Percentiles rank a stretch among this genome's conserved stretches.
Conservation (phyloP, 306 rosid species). For the Inga laurina region DNA sequence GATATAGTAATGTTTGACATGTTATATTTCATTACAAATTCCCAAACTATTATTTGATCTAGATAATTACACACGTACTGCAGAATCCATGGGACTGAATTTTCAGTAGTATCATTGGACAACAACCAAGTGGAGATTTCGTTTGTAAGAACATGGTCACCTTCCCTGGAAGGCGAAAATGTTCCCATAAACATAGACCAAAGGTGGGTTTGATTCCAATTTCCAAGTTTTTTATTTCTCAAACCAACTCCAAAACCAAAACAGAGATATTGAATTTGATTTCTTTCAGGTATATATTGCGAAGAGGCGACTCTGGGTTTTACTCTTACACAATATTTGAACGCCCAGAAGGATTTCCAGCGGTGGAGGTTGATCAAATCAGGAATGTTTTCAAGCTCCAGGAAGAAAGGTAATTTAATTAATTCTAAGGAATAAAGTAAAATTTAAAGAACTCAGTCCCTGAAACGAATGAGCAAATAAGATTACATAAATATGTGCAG, state of each 20-base stretch:
- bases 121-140: constrained; percentile 65
- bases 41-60: background rate
- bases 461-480: background rate
- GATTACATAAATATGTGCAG: constrained; percentile 31
- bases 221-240: background rate
- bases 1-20: constrained; percentile 9
- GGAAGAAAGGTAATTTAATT: constrained; percentile 40
- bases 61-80: background rate
- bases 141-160: constrained; percentile 53
- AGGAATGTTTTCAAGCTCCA: constrained; percentile 64
- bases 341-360: constrained; percentile 62
- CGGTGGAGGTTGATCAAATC: constrained; percentile 56
- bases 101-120: constrained; percentile 34
- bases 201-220: constrained; percentile 40
- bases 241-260: background rate
- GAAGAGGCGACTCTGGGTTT: constrained; percentile 66
- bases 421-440: background rate
- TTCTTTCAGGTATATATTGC: constrained; percentile 56
- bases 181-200: constrained; percentile 72
- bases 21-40: background rate
- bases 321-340: constrained; percentile 69
- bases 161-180: constrained; percentile 35
- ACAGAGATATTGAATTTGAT: background rate
- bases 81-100: constrained; percentile 59
- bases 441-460: background rate